These are phyloP conservation scores for Pseudocercospora vitis DNA, from an alignment of 2,329 filamentous ascomycete species.

Conservation along the genomic window DNA sequence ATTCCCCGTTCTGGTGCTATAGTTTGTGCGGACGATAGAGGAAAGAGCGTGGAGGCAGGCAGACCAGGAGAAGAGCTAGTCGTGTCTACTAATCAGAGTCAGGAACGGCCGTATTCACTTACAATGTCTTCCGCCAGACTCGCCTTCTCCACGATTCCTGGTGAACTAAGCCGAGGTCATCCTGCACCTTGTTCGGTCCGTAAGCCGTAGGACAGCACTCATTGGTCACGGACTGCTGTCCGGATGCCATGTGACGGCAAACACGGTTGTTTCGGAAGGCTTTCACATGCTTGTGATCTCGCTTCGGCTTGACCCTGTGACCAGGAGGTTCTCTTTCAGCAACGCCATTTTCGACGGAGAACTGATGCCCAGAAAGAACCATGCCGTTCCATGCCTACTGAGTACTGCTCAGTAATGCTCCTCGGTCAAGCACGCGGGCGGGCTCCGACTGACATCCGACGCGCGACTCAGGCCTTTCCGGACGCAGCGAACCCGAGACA, in stretches of 20 bases:
- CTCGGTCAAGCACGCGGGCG: too few species aligned
- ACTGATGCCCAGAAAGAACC: too few species aligned
- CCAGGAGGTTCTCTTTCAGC: not conserved
- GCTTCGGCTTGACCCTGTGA: not conserved
- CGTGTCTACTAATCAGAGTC: conserved; percentile 10
- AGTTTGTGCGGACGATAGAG: not conserved
- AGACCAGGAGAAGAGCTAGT: not conserved
- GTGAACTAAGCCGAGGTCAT: conserved; percentile 16
- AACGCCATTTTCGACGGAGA: too few species aligned
- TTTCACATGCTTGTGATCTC: not conserved
- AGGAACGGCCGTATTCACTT: conserved; percentile 8
- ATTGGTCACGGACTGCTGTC: conserved; percentile 5
- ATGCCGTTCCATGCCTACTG: too few species aligned
- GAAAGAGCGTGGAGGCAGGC: not conserved
- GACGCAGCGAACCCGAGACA: not conserved
- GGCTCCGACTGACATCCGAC: not conserved
- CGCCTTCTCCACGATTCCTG: conserved; percentile 2
- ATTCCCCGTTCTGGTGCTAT: not conserved
- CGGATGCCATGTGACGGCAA: conserved; percentile 17
- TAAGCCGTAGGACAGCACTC: not conserved
- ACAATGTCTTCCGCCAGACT: not conserved
- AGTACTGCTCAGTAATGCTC: too few species aligned
- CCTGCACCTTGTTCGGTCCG: not conserved
- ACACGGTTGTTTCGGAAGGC: conserved; percentile 3
- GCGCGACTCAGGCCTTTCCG: not conserved